Evolutionary conservation across 2,329 filamentous ascomycete species (phyloP).

Genomic region (Aspergillus ochraceoroseus): DNA sequence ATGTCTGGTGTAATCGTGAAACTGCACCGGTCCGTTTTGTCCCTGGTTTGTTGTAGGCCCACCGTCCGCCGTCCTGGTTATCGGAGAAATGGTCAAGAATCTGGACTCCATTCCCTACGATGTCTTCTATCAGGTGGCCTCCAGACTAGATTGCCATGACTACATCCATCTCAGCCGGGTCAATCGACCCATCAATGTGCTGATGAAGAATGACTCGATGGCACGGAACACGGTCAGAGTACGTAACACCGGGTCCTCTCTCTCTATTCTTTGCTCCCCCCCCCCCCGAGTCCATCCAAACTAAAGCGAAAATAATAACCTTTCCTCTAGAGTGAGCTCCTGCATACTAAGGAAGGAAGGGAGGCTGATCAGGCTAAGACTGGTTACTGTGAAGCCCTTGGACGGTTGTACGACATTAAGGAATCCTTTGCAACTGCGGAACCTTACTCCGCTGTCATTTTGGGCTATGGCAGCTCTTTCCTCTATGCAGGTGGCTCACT

Average conservation of each 20-base stretch:
- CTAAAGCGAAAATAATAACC: conserved; percentile 12
- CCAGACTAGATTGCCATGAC: conserved; percentile 54
- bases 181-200: conserved; percentile 49
- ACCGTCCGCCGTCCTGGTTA: conserved; percentile 16
- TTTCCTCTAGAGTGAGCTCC: conserved; percentile 38
- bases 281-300: background rate
- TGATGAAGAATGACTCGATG: conserved; percentile 53
- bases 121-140: conserved; percentile 56
- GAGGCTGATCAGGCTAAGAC: conserved; percentile 35
- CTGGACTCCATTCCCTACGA: conserved; percentile 57
- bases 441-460: conserved; percentile 57
- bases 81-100: conserved; percentile 22
- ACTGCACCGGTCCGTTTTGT: conserved; percentile 4
- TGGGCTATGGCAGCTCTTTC: conserved; percentile 59
- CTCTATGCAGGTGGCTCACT: conserved; percentile 60
- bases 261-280: background rate
- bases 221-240: conserved; percentile 58
- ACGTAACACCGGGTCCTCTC: conserved; percentile 8
- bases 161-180: conserved; percentile 53
- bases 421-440: conserved; percentile 56
- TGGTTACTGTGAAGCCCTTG: conserved; percentile 52
- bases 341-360: conserved; percentile 45
- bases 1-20: conserved; percentile 6
- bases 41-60: conserved; percentile 2
- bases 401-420: conserved; percentile 57